Evolutionary conservation across 345 rosid species (phyloP).

Genomic region (Physaria fendleri): DNA sequence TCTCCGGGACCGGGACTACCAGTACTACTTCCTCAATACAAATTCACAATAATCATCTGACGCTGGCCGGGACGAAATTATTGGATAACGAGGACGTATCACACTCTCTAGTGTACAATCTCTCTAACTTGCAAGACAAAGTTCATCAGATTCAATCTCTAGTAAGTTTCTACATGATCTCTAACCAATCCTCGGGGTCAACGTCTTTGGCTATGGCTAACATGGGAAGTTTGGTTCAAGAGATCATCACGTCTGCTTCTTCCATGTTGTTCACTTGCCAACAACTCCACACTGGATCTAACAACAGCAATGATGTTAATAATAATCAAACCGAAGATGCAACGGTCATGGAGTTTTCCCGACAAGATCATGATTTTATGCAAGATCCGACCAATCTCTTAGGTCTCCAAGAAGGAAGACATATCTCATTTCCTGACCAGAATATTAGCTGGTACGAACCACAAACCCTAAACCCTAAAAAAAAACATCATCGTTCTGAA

Average conservation of each 20-base stretch:
- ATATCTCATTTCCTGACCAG: constrained; percentile 24
- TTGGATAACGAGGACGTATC: constrained; percentile 22
- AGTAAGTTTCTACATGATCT: constrained; percentile 37
- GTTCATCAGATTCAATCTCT: constrained; percentile 56
- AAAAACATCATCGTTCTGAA: constrained; percentile 4
- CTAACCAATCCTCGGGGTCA: constrained; percentile 35
- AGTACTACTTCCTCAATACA: constrained; percentile 17
- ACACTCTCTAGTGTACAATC: constrained; percentile 46
- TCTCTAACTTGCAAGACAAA: constrained; percentile 57
- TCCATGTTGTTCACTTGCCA: constrained; percentile 64
- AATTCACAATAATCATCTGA: constrained; percentile 4
- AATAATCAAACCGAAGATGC: constrained; percentile 2
- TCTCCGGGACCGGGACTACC: constrained; percentile 15
- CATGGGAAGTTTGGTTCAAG: constrained; percentile 50
- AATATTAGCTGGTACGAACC: constrained; percentile 32
- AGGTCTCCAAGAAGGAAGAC: constrained; percentile 28
- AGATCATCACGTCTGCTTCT: constrained; percentile 55
- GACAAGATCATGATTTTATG: constrained; percentile 16
- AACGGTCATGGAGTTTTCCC: constrained; percentile 18
- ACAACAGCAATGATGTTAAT: constrained; percentile 3
- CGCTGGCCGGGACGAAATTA: neutral
- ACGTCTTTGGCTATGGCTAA: constrained; percentile 40
- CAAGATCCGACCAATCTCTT: neutral
- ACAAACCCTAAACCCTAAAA: constrained; percentile 14
- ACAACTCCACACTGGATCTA: constrained; percentile 35